These are phyloP conservation scores for Saccharomycopsis babjevae DNA, from an alignment of 805 yeast genomes.

Conservation along the genomic window DNA sequence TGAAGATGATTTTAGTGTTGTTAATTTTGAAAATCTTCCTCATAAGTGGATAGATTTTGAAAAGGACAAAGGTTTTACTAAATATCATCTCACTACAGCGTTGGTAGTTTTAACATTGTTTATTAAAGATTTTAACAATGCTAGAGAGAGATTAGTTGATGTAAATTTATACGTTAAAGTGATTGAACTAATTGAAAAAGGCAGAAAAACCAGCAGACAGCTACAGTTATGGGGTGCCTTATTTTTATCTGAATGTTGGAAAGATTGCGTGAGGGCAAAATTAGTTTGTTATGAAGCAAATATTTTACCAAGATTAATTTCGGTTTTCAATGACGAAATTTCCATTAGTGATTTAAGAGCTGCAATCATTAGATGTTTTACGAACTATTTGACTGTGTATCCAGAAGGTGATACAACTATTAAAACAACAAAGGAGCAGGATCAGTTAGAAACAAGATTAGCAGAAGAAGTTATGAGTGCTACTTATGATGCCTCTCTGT, in stretches of 20 bases:
- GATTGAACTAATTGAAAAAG: constrained; percentile 9
- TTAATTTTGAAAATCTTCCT: constrained; percentile 14
- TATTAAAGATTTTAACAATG: constrained; percentile 67
- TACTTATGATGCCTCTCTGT: constrained; percentile 79
- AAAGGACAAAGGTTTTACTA: constrained; percentile 6
- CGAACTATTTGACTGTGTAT: constrained; percentile 33
- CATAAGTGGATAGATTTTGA: constrained; percentile 14
- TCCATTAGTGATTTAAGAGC: constrained; percentile 95
- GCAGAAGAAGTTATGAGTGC: constrained; percentile 58
- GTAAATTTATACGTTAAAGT: constrained; percentile 47
- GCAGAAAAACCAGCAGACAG: constrained; percentile 22
- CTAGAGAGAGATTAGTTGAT: constrained; percentile 71
- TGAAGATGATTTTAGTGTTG: not conserved
- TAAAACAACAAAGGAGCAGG: constrained; percentile 32
- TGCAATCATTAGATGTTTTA: constrained; percentile 64
- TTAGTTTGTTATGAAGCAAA: constrained; percentile 60
- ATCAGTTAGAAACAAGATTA: constrained; percentile 58
- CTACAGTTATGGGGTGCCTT: constrained; percentile 89
- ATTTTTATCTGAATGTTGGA: constrained; percentile 68
- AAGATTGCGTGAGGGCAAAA: constrained; percentile 62
- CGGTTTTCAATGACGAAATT: constrained; percentile 47
- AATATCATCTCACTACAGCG: constrained; percentile 79
- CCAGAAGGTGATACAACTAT: constrained; percentile 14
- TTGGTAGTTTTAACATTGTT: constrained; percentile 82
- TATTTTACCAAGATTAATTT: constrained; percentile 43